Conservation (phyloP, 2,329 filamentous ascomycete species). For the Clonostachys byssicola region DNA sequence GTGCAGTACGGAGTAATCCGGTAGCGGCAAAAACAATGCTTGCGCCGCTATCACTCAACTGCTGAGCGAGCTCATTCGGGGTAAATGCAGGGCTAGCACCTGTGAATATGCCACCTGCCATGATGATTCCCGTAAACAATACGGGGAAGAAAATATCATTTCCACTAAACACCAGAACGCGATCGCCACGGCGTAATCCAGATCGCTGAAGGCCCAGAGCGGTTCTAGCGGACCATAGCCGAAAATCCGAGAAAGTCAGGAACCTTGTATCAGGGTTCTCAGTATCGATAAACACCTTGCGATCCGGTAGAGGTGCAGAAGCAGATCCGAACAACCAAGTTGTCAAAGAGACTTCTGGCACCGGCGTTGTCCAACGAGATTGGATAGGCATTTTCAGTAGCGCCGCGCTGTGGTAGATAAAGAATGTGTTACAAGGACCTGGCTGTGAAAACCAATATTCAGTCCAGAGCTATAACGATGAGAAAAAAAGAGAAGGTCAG, state of each 20-base stretch:
- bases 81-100: conserved; percentile 69
- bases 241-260: too few species aligned
- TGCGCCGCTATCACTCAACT: conserved; percentile 68
- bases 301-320: conserved; percentile 32
- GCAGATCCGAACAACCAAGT: conserved; percentile 52
- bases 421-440: too few species aligned
- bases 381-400: conserved; percentile 39
- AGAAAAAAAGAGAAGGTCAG: too few species aligned
- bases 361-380: conserved; percentile 37
- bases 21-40: conserved; percentile 63
- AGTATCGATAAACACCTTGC: too few species aligned
- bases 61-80: conserved; percentile 68
- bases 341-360: conserved; percentile 46
- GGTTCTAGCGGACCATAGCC: too few species aligned
- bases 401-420: too few species aligned
- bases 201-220: too few species aligned
- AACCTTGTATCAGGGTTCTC: too few species aligned
- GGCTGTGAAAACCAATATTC: too few species aligned
- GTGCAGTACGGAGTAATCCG: conserved; percentile 53
- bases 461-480: too few species aligned
- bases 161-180: too few species aligned
- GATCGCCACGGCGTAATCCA: too few species aligned
- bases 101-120: conserved; percentile 75
- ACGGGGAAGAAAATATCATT: conserved; percentile 72
- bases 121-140: conserved; percentile 68